These are phyloP conservation scores for Sporothrix brasiliensis DNA, from an alignment of 2,329 filamentous ascomycete genomes.

Conservation along the genomic window DNA sequence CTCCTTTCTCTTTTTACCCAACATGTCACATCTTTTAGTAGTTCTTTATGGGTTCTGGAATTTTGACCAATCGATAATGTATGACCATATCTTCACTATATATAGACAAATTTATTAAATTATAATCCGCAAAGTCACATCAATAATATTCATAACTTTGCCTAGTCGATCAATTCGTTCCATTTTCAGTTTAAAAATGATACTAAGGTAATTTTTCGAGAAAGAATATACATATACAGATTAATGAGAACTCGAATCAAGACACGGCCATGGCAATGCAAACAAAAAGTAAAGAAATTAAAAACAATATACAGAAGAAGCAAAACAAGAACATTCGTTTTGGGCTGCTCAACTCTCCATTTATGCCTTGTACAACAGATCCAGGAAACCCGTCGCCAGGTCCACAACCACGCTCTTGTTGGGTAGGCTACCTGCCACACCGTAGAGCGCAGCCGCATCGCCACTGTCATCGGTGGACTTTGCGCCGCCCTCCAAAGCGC, in stretches of 20 bases:
- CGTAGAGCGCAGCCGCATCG: slow-evolving; percentile 86
- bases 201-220: background rate
- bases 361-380: slow-evolving; percentile 77
- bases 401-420: slow-evolving; percentile 95
- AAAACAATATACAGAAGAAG: background rate
- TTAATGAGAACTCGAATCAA: background rate
- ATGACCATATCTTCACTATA: background rate
- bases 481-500: slow-evolving; percentile 64
- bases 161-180: background rate
- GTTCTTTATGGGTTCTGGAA: slow-evolving; percentile 6
- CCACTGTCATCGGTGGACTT: slow-evolving; percentile 65
- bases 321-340: background rate
- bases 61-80: no score
- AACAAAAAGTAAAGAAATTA: background rate
- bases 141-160: no score
- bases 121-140: background rate
- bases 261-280: slow-evolving; percentile 13
- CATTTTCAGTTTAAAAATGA: background rate
- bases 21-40: background rate
- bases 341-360: background rate
- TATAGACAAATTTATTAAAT: slow-evolving; percentile 14
- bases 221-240: background rate
- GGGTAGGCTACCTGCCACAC: slow-evolving; percentile 89
- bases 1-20: background rate
- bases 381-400: slow-evolving; percentile 85